These are phyloP conservation scores for Curvularia sp. DNA, from an alignment of 2,329 filamentous ascomycete species.

Conservation along the genomic window DNA sequence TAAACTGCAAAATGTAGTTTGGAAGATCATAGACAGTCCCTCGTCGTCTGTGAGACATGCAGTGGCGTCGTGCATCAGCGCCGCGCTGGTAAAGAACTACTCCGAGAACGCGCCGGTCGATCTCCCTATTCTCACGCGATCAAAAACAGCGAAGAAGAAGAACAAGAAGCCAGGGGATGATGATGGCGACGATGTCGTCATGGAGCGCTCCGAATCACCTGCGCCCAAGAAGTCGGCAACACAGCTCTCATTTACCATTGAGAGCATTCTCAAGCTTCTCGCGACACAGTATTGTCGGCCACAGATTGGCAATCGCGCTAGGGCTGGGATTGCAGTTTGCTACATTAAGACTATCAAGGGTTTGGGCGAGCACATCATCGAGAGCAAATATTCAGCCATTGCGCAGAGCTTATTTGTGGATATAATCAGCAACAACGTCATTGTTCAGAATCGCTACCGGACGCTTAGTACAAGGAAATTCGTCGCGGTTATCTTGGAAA, in stretches of 20 bases:
- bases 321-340: constrained; percentile 85
- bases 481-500: constrained; percentile 81
- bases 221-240: constrained; percentile 75
- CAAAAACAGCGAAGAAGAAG: constrained; percentile 75
- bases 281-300: constrained; percentile 80
- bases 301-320: constrained; percentile 78
- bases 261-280: constrained; percentile 79
- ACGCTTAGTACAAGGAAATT: constrained; percentile 85
- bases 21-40: constrained; percentile 84
- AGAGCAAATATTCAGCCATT: constrained; percentile 81
- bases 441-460: constrained; percentile 85
- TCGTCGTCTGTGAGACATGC: constrained; percentile 80
- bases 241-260: constrained; percentile 74
- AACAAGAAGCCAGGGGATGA: constrained; percentile 68
- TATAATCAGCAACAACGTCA: constrained; percentile 75
- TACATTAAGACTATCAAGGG: constrained; percentile 82
- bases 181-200: constrained; percentile 76
- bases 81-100: constrained; percentile 82
- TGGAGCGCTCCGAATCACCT: constrained; percentile 73
- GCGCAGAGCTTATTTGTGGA: constrained; percentile 82
- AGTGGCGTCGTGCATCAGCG: constrained; percentile 83
- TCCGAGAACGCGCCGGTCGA: constrained; percentile 62
- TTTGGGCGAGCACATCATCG: constrained; percentile 82
- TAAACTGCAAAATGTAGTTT: constrained; percentile 79
- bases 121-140: constrained; percentile 56